A percentile compares a stretch with the other conserved stretches of the same genome.
These are phyloP conservation scores for Sporothrix mexicana DNA, from an alignment of 2,329 filamentous ascomycete genomes.

Conservation along the genomic window DNA sequence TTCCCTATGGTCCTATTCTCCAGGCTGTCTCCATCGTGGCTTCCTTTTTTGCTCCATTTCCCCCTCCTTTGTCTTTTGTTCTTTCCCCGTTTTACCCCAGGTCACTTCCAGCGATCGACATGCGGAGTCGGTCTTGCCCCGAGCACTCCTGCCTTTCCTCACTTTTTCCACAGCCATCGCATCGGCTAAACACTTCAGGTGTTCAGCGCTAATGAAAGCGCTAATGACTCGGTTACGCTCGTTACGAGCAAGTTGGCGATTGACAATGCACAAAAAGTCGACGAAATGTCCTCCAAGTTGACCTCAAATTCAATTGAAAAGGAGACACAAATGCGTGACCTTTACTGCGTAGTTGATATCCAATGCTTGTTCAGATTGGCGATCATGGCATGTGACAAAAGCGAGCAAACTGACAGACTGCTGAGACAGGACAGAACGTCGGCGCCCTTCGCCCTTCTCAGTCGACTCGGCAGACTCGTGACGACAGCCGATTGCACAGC, in stretches of 20 bases:
- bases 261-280: neutral
- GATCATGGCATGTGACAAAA: too few relatives aligned
- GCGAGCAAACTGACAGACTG: too few relatives aligned
- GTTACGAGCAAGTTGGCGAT: neutral
- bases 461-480: too few relatives aligned
- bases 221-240: neutral
- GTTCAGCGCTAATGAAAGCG: neutral
- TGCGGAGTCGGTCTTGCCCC: neutral
- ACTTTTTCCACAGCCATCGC: neutral
- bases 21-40: neutral
- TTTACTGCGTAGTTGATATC: too few relatives aligned
- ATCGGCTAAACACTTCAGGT: neutral
- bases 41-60: neutral
- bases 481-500: too few relatives aligned
- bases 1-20: neutral
- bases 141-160: too few relatives aligned
- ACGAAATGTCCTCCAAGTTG: neutral
- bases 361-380: too few relatives aligned
- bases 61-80: neutral
- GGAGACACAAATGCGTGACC: too few relatives aligned
- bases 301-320: too few relatives aligned
- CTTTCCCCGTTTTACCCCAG: constrained; percentile 10
- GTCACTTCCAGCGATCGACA: neutral
- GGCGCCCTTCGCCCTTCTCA: too few relatives aligned
- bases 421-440: too few relatives aligned